Evolutionary conservation across 164 flowering plant genomes (phyloP), one percentile per base, ranked within the genome.

Genomic region (Vitis riparia): DNA sequence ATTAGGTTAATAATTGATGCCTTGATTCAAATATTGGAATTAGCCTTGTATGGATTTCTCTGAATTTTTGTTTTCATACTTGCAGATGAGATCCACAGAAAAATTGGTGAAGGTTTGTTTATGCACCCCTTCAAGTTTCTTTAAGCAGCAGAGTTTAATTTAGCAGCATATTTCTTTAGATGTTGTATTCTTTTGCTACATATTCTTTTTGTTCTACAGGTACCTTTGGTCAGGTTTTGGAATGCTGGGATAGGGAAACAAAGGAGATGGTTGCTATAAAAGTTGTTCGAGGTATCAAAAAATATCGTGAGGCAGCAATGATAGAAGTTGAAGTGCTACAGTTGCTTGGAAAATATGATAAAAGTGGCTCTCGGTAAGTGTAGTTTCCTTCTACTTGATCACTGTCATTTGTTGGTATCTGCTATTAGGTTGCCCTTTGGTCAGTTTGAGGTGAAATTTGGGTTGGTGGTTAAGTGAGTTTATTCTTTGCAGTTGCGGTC

Each of bases 141-240:
- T 3, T 57, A 10, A 57, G 9, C 19, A 0, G 60, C 27, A n/a
- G 57, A 55, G 58, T 13, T 55, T 55, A 10, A 55, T 13, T 52
- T 52, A 1, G 15, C 56, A 11, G 56, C 56, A 52, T 11, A 52
- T 2, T 13, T 13, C 17, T 55, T 55, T 55, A 50, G 37, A 48
- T n/a, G 27, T 59, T 27, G 7, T 23, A 4, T 58, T 48, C 5
- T 44, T 8, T 8, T 17, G 15, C 13, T 67, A 62, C 47, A 9
- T 49, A 13, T 62, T 29, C 49, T 13, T 16, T 58, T 16, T n/a
- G 12, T 60, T 64, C 29, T 71, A 10, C 79, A 84, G 87, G 87
- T 16, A 84, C 87, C 11, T 84, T 84, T 72, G 87, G 87, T 15
- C 87, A 80, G 75, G 87, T 84, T 64, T 59, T 84, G 64, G 83